Base-by-base conservation (phyloP, 306 rosid species). In the Notholithocarpus densiflorus region DNA sequence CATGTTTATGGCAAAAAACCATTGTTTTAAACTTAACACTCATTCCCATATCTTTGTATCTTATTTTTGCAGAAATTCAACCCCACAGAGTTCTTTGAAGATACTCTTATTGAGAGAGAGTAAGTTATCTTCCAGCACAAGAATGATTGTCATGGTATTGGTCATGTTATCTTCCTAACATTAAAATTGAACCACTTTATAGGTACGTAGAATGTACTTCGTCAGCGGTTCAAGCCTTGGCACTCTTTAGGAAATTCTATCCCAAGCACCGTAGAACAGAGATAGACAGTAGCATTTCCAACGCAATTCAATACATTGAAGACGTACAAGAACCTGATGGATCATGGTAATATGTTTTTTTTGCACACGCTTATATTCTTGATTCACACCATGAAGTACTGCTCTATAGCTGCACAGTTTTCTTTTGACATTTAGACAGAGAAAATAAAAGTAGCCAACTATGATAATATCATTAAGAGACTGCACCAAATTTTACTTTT, bases 171-270 rank as follows among this genome's bases (percentile, higher is more conserved):
- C 43, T 43, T 21, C 11, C 34, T 20, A 13, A 53, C 32, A 32
- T 19, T 77, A 62, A 68, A 15, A 5, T 2, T 74, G 68, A 68
- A 75, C 23, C 24, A 43, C 53, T 26, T 77, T 72, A 75, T 53
- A 88, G 92, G 71, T 87, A 87, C 8, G 84, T 85, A 20, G 92
- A 92, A 85, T 89, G 97, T 86, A 89, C 92, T 26, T 79, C 91
- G 1, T 91, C 97, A 26, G 85, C 90, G 29, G 52, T 89, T 34
- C 89, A 92, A 71, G 89, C 61, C 6, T 23, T 92, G 29, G 27
- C 65, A 40, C 79, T 87, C n/a, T 92, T 92, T 74, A 82, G 83
- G 82, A 90, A 88, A 75, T 19, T 89, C 29, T 82, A 90, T 74
- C 96, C 90, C 8, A 62, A 70, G 4, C 92, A 90, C 66, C 83